Conservation (phyloP, 2,329 filamentous ascomycete species). For the Teratosphaeria gauchensis region DNA sequence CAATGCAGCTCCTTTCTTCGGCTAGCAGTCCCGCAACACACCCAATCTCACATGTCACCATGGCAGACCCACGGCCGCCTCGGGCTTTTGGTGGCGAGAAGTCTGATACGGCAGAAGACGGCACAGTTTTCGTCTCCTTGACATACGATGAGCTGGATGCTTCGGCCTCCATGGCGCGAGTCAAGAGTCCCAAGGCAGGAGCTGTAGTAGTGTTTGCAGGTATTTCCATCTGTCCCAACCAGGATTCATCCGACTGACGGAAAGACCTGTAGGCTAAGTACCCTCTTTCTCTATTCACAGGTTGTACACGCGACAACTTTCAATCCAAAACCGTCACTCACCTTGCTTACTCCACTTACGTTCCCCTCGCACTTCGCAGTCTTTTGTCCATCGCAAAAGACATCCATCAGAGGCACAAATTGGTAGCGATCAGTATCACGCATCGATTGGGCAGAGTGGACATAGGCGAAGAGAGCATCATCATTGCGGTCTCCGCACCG, state of each 20-base stretch:
- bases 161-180: slow-evolving; percentile 50
- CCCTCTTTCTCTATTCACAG: slow-evolving; percentile 15
- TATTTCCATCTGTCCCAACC: slow-evolving; percentile 22
- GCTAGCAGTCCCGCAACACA: too few relatives aligned
- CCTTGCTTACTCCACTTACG: slow-evolving; percentile 67
- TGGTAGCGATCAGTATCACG: slow-evolving; percentile 67
- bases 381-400: slow-evolving; percentile 55
- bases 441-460: slow-evolving; percentile 80
- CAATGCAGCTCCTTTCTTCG: too few relatives aligned
- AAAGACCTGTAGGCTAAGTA: slow-evolving; percentile 15
- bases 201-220: slow-evolving; percentile 70
- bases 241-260: not conserved
- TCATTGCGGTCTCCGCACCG: slow-evolving; percentile 74
- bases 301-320: slow-evolving; percentile 62
- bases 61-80: not conserved
- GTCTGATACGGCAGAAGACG: slow-evolving; percentile 29
- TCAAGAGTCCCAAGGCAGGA: slow-evolving; percentile 63
- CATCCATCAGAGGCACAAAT: slow-evolving; percentile 50
- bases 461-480: slow-evolving; percentile 85
- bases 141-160: slow-evolving; percentile 54
- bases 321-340: slow-evolving; percentile 60
- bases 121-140: slow-evolving; percentile 55
- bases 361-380: slow-evolving; percentile 57
- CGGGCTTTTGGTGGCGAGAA: slow-evolving; percentile 18
- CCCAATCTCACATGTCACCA: not conserved